phyloP scores from a whole-genome alignment of 208 protist species.

The Wallacemonas sp. region DNA sequence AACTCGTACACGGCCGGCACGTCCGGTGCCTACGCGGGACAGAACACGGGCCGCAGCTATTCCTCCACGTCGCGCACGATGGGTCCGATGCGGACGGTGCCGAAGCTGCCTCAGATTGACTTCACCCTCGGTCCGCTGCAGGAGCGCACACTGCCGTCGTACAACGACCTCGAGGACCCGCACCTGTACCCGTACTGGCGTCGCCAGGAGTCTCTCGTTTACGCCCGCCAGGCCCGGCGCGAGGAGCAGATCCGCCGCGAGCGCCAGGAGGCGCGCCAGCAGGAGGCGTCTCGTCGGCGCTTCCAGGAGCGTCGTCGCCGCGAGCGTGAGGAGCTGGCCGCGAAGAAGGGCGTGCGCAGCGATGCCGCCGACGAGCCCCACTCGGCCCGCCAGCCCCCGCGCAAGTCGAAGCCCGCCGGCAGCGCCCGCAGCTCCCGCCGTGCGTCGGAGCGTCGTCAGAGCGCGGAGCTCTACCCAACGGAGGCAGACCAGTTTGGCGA shows the following conservation, averaged over 20 bases:
- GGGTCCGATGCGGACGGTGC: slow-evolving; percentile 19
- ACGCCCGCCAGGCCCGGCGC: slow-evolving; percentile 45
- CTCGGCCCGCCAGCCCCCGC: neutral
- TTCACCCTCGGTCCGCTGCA: slow-evolving; percentile 75
- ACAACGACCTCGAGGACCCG: slow-evolving; percentile 87
- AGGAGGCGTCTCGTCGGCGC: slow-evolving; percentile 41
- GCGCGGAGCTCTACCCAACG: slow-evolving; percentile 17
- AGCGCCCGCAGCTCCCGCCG: slow-evolving; percentile 1
- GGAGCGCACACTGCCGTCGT: slow-evolving; percentile 66
- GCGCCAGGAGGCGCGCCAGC: slow-evolving; percentile 43
- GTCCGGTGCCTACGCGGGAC: slow-evolving; percentile 5
- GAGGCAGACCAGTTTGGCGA: slow-evolving; percentile 12
- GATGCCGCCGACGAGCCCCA: slow-evolving; percentile 24
- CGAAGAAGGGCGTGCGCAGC: slow-evolving; percentile 43
- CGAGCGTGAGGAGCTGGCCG: slow-evolving; percentile 57
- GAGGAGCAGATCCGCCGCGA: slow-evolving; percentile 45
- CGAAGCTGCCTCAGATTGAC: slow-evolving; percentile 52
- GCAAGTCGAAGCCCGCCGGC: neutral
- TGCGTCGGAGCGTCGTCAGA: slow-evolving; percentile 4
- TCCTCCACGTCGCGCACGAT: slow-evolving; percentile 3
- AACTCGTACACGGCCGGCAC: slow-evolving; percentile 27
- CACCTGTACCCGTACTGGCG: slow-evolving; percentile 78
- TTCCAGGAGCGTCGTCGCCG: slow-evolving; percentile 65
- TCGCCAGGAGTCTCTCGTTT: slow-evolving; percentile 63
- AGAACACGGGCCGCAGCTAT: slow-evolving; percentile 22